A percentile compares a stretch with the other conserved stretches of the same genome.
Conservation (phyloP, 208 protist species). For the Sergeia podlipaevii region DNA sequence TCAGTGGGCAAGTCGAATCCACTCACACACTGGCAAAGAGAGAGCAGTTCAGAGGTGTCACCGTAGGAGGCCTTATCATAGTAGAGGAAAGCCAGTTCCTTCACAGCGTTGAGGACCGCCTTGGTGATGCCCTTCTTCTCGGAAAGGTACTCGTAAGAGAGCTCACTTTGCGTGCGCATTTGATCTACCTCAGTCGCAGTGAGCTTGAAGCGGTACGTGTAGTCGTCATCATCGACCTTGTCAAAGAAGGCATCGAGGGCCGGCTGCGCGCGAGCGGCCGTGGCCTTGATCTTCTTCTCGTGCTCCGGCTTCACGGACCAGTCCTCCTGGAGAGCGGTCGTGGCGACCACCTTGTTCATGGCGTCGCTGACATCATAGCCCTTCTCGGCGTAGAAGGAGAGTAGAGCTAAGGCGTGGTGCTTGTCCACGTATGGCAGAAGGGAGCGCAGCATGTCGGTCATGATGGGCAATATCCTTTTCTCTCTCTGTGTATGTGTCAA, state of each 20-base stretch:
- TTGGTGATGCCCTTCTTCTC: constrained; percentile 68
- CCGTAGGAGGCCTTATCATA: constrained; percentile 86
- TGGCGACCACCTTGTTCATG: constrained; percentile 52
- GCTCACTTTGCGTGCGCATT: constrained; percentile 65
- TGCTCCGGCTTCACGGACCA: constrained; percentile 65
- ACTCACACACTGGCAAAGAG: constrained; percentile 74
- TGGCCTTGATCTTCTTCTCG: constrained; percentile 55
- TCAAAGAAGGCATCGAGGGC: constrained; percentile 84
- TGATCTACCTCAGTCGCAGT: constrained; percentile 70
- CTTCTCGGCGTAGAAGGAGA: constrained; percentile 70
- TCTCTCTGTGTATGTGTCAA: background rate
- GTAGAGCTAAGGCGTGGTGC: constrained; percentile 75
- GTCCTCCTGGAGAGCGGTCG: constrained; percentile 65
- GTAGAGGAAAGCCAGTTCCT: constrained; percentile 77
- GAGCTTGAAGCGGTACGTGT: constrained; percentile 79
- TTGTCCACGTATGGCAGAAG: constrained; percentile 85
- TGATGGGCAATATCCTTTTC: constrained; percentile 1
- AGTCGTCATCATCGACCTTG: constrained; percentile 40
- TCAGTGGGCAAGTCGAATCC: constrained; percentile 71
- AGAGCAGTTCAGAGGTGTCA: constrained; percentile 77
- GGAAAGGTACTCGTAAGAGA: constrained; percentile 62
- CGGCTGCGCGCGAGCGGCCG: constrained; percentile 45
- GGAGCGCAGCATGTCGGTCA: constrained; percentile 67
- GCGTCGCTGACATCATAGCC: constrained; percentile 71
- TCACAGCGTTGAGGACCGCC: constrained; percentile 62